Percentiles rank a stretch among this genome's conserved stretches.
These are phyloP conservation scores for Pleochaeta shiraiana DNA, from an alignment of 2,329 filamentous ascomycete species.

Conservation along the genomic window DNA sequence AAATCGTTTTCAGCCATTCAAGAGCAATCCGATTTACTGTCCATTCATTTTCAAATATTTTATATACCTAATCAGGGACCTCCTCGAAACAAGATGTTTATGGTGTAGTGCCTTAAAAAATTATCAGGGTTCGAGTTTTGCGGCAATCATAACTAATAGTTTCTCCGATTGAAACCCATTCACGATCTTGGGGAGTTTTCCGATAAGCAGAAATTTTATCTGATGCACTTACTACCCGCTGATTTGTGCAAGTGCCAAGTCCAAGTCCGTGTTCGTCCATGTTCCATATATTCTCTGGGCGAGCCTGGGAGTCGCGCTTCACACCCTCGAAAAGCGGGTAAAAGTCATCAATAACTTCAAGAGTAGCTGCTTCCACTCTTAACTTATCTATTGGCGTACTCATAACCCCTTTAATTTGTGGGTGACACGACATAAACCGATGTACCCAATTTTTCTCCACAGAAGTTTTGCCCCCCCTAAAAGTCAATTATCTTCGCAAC, in stretches of 20 bases:
- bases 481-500: neutral
- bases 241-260: neutral
- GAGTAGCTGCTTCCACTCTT: neutral
- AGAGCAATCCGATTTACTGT: neutral
- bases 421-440: neutral
- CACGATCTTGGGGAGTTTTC: neutral
- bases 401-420: neutral
- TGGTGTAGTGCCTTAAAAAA: neutral
- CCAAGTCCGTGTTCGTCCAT: neutral
- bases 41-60: neutral
- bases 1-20: neutral
- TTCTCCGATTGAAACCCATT: neutral
- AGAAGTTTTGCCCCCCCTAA: neutral
- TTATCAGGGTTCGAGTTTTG: neutral
- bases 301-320: neutral
- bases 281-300: neutral
- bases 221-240: neutral
- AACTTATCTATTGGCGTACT: neutral
- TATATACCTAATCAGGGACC: neutral
- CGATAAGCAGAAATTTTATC: neutral
- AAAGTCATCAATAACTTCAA: neutral
- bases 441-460: neutral
- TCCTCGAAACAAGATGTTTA: neutral
- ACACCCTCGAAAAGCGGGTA: neutral
- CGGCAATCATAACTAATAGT: neutral